These are phyloP conservation scores for Trypanosoma caninum DNA, from an alignment of 208 protist genomes.

Conservation along the genomic window DNA sequence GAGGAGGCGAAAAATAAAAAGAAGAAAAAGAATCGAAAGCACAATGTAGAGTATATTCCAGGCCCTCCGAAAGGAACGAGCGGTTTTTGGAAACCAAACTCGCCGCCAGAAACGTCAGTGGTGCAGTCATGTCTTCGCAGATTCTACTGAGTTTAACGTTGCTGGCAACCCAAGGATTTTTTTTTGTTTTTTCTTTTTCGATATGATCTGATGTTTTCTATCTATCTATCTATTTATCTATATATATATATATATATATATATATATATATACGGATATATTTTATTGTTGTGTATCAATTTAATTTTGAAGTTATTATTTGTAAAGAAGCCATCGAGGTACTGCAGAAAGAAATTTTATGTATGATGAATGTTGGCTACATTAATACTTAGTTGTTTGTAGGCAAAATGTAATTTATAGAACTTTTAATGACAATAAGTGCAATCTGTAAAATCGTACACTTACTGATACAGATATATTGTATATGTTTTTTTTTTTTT, in stretches of 20 bases:
- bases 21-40: conserved; percentile 26
- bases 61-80: conserved; percentile 30
- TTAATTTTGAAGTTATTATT: no score
- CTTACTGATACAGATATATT: no score
- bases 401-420: no score
- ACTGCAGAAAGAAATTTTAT: no score
- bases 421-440: no score
- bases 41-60: conserved; percentile 28
- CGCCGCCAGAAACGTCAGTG: conserved; percentile 68
- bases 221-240: no score
- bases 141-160: conserved; percentile 76
- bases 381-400: no score
- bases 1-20: conserved; percentile 27
- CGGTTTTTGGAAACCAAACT: conserved; percentile 76
- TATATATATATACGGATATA: conserved; percentile 3
- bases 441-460: no score
- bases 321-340: no score
- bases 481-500: neutral
- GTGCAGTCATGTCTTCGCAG: conserved; percentile 73
- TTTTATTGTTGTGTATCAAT: neutral
- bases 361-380: no score
- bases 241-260: no score
- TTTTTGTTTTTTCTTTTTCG: neutral
- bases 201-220: neutral
- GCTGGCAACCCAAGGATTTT: neutral